Conservation (phyloP, 495 filamentous ascomycete genomes). For the Tetracladium marchalianum region DNA sequence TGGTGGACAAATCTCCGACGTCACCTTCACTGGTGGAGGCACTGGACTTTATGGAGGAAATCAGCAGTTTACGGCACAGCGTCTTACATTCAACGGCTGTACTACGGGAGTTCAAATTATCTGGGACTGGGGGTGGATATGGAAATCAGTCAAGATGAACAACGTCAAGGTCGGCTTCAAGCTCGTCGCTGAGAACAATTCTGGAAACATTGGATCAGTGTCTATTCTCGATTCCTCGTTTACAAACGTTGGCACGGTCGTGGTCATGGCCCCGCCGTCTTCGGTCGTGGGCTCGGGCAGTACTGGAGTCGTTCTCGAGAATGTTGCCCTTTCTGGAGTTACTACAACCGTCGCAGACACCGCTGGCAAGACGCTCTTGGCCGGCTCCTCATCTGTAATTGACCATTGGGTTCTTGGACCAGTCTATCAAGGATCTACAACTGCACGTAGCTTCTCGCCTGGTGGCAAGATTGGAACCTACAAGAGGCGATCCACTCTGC, state of each 20-base stretch:
- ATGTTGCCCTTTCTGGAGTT: conserved; percentile 47
- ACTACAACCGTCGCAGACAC: conserved; percentile 35
- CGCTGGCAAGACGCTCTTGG: conserved; percentile 38
- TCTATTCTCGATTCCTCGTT: conserved; percentile 50
- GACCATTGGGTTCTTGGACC: conserved; percentile 9
- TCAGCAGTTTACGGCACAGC: conserved; percentile 57
- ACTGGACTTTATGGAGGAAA: conserved; percentile 46
- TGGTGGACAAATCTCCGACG: conserved; percentile 53
- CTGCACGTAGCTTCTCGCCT: conserved; percentile 2
- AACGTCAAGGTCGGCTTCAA: conserved; percentile 7
- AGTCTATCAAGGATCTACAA: conserved; percentile 8
- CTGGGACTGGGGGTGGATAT: conserved; percentile 32
- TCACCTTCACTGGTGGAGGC: conserved; percentile 56
- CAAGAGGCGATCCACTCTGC: conserved; percentile 3
- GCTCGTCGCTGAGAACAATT: not conserved
- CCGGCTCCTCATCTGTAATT: conserved; percentile 40
- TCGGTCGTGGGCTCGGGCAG: conserved; percentile 17
- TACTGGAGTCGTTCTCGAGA: conserved; percentile 48
- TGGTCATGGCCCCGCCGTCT: conserved; percentile 7
- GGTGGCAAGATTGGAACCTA: conserved; percentile 9
- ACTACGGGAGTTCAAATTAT: conserved; percentile 44
- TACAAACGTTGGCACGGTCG: conserved; percentile 39
- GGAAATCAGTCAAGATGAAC: conserved; percentile 7
- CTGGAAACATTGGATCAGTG: conserved; percentile 40
- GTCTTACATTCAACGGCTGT: conserved; percentile 41